Conservation (phyloP, 768 basidiomycete genomes). For the Mrakia frigida region DNA sequence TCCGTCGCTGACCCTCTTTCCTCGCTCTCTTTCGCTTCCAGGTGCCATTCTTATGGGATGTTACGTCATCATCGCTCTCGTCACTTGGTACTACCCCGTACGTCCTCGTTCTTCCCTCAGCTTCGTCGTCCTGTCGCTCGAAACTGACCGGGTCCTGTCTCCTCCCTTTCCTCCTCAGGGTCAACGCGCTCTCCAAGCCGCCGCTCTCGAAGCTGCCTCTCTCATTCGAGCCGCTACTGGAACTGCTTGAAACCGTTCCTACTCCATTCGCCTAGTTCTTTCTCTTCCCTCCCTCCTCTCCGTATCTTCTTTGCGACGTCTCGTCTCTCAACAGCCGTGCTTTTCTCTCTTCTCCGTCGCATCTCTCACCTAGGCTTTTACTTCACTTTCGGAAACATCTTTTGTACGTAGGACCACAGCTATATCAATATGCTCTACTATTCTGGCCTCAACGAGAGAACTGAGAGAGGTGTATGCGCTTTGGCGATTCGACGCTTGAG, state of each 20-base stretch:
- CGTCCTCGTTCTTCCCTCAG: background rate
- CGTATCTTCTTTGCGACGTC: background rate
- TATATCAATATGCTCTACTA: no score
- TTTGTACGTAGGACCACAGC: no score
- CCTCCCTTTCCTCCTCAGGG: background rate
- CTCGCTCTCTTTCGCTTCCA: no score
- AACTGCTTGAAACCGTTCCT: background rate
- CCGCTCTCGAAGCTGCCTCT: background rate
- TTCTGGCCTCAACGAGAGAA: no score
- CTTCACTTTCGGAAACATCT: no score
- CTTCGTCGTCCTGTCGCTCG: background rate
- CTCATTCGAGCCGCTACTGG: background rate
- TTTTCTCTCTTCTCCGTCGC: background rate
- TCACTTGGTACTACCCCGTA: constrained; percentile 17
- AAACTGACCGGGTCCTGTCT: background rate
- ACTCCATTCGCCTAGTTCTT: background rate
- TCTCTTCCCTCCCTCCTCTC: background rate
- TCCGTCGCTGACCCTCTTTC: no score
- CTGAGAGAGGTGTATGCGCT: no score
- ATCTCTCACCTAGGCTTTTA: no score
- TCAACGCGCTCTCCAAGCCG: background rate
- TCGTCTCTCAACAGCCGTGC: background rate
- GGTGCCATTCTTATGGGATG: constrained; percentile 40
- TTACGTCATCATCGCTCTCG: constrained; percentile 34
- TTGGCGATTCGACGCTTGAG: no score